Evolutionary conservation across 2,329 filamentous ascomycete genomes (phyloP).

Genomic region (Sporothrix schenckii): DNA sequence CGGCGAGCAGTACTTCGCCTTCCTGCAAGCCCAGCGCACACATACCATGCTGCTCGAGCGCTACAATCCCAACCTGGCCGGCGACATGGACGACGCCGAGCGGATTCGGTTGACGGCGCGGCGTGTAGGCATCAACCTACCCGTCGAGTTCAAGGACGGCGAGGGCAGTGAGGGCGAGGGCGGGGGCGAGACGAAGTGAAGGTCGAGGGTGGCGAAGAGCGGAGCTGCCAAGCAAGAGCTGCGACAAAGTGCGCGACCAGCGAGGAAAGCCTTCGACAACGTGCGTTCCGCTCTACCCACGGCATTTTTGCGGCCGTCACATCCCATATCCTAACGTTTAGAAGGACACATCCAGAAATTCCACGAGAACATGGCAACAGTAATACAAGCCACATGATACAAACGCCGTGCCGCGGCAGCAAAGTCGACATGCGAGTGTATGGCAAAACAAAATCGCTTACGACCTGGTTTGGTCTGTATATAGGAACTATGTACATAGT

Average conservation of each 20-base stretch:
- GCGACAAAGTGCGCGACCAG: not conserved
- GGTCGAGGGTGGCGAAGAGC: not conserved
- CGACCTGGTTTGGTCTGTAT: not conserved
- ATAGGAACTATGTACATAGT: conserved; percentile 19
- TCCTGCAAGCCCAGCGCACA: conserved; percentile 80
- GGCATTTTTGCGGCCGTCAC: not conserved
- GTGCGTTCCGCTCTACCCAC: not conserved
- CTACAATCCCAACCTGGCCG: conserved; percentile 87
- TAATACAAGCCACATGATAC: not conserved
- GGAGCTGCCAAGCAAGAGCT: not conserved
- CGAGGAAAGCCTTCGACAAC: not conserved
- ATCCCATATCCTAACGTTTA: not conserved
- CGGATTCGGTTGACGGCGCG: conserved; percentile 79
- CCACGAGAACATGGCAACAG: not conserved
- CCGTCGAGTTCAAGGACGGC: conserved; percentile 56
- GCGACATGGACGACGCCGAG: conserved; percentile 76
- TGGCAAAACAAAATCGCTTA: not conserved
- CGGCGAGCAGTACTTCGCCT: conserved; percentile 78
- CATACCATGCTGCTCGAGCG: conserved; percentile 82
- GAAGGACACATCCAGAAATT: not conserved
- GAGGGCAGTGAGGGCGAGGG: not conserved
- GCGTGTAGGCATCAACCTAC: conserved; percentile 88
- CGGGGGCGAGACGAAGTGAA: conserved; percentile 4
- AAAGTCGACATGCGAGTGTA: not conserved
- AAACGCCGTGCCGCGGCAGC: conserved; percentile 14